Evolutionary conservation across 2,329 filamentous ascomycete genomes (phyloP).

Genomic region (Cladophialophora immunda): DNA sequence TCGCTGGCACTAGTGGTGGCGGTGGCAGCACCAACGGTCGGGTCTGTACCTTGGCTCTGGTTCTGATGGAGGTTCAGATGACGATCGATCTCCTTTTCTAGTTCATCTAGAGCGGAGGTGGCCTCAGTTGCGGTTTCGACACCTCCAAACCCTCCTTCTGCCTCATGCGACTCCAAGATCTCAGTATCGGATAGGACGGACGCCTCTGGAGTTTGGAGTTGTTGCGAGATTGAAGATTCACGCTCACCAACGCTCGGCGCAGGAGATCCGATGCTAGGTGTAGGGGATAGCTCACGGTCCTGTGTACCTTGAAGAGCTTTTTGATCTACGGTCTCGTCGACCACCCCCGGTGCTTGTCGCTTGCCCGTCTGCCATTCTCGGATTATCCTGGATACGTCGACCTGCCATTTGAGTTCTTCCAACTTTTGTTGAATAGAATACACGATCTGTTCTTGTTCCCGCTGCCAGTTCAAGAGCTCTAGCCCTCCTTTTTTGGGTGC

Average conservation of each 20-base stretch:
- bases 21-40: conserved; percentile 9
- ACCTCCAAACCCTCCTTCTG: conserved; percentile 2
- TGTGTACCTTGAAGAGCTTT: conserved; percentile 29
- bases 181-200: conserved; percentile 3
- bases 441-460: conserved; percentile 54
- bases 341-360: conserved; percentile 30
- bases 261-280: conserved; percentile 22
- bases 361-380: conserved; percentile 46
- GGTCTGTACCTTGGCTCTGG: neutral
- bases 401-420: conserved; percentile 58
- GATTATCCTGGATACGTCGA: conserved; percentile 57
- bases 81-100: conserved; percentile 27
- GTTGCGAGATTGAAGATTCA: conserved; percentile 6
- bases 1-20: conserved; percentile 1
- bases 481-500: conserved; percentile 35
- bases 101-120: conserved; percentile 15
- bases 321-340: conserved; percentile 36
- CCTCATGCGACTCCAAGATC: neutral
- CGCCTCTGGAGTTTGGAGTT: conserved; percentile 13
- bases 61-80: conserved; percentile 19
- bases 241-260: conserved; percentile 6
- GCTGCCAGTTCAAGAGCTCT: conserved; percentile 52
- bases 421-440: conserved; percentile 62
- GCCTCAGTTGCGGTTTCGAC: conserved; percentile 2
- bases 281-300: conserved; percentile 17